Conservation (phyloP, 768 basidiomycete genomes). For the Pilatotrama ljubarskyi region DNA sequence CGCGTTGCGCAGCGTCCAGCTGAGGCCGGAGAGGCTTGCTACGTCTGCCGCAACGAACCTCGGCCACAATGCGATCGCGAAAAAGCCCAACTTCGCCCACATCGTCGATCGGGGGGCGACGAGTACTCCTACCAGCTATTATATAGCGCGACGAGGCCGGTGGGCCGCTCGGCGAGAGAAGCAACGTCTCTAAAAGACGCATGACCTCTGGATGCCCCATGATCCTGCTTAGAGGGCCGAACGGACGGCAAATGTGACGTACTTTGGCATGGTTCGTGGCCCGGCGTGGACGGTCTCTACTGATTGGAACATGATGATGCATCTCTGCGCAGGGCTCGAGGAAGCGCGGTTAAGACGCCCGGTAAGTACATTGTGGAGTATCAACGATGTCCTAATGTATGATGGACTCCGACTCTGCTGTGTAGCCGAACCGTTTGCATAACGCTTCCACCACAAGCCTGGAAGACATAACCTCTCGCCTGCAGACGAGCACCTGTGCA, state of each 20-base stretch:
- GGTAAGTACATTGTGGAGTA: not conserved
- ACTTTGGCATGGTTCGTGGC: not conserved
- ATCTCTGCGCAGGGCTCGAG: not conserved
- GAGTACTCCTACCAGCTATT: not conserved
- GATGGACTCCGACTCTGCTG: too few relatives aligned
- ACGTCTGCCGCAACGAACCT: conserved; percentile 21
- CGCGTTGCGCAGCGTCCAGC: conserved; percentile 55
- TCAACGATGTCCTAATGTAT: too few relatives aligned
- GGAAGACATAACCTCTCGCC: too few relatives aligned
- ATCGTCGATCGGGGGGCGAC: not conserved
- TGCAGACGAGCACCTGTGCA: too few relatives aligned
- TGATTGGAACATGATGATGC: not conserved
- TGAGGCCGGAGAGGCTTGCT: conserved; percentile 45
- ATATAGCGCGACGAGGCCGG: not conserved
- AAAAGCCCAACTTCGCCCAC: not conserved
- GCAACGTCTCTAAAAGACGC: not conserved
- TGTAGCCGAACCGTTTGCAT: too few relatives aligned
- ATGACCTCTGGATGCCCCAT: not conserved
- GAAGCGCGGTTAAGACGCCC: not conserved
- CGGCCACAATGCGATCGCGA: conserved; percentile 10
- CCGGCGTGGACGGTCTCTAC: not conserved
- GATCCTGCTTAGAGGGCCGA: not conserved
- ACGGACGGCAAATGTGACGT: not conserved
- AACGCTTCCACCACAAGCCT: too few relatives aligned
- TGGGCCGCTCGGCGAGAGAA: not conserved